phyloP scores from a whole-genome alignment of 495 filamentous ascomycete species.

The Penicillium manginii region DNA sequence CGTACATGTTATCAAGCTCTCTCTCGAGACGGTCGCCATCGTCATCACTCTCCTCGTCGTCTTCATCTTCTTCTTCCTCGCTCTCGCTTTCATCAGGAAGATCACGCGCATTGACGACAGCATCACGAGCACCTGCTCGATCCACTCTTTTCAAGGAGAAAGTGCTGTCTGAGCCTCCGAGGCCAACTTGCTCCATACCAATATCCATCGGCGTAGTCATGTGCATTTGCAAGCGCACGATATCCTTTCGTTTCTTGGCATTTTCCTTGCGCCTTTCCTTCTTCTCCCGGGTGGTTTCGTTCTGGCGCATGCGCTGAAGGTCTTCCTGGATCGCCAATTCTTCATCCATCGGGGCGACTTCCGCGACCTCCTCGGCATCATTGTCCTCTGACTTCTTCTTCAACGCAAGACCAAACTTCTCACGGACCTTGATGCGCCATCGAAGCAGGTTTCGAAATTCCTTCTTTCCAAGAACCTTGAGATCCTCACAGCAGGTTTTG shows the following conservation, averaged over 20 bases:
- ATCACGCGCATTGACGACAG: slow-evolving; percentile 80
- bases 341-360: slow-evolving; percentile 89
- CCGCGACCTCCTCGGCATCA: slow-evolving; percentile 74
- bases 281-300: slow-evolving; percentile 73
- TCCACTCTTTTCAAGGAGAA: slow-evolving; percentile 83
- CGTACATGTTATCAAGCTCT: slow-evolving; percentile 85
- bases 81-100: slow-evolving; percentile 55
- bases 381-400: slow-evolving; percentile 61
- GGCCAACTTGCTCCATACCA: slow-evolving; percentile 86
- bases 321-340: slow-evolving; percentile 89
- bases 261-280: slow-evolving; percentile 81
- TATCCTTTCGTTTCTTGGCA: slow-evolving; percentile 87
- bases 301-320: slow-evolving; percentile 77
- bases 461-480: slow-evolving; percentile 89
- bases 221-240: slow-evolving; percentile 91
- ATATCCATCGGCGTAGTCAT: slow-evolving; percentile 97
- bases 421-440: slow-evolving; percentile 89
- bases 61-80: slow-evolving; percentile 62
- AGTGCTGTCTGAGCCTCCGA: slow-evolving; percentile 74
- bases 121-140: slow-evolving; percentile 67
- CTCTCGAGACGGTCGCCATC: slow-evolving; percentile 81
- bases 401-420: slow-evolving; percentile 83
- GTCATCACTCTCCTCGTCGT: slow-evolving; percentile 68
- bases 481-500: slow-evolving; percentile 78
- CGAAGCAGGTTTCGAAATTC: slow-evolving; percentile 92